Conservation (phyloP, 495 filamentous ascomycete genomes). For the Penicillium crystallinum region DNA sequence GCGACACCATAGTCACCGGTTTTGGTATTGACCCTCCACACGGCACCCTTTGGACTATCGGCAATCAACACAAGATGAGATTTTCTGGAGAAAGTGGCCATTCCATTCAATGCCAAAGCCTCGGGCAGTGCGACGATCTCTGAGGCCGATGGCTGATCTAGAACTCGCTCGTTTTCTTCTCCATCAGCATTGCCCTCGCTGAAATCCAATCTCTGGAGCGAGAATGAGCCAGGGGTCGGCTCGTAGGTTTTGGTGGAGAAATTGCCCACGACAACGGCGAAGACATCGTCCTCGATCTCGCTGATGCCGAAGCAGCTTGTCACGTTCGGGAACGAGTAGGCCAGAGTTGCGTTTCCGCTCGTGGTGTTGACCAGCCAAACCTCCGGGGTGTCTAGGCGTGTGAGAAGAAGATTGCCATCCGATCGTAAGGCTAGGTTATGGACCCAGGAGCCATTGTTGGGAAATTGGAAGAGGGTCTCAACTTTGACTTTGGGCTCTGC, state of each 20-base stretch:
- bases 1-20: conserved; percentile 29
- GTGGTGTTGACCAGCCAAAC: conserved; percentile 38
- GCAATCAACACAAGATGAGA: conserved; percentile 31
- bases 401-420: conserved; percentile 32
- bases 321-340: conserved; percentile 29
- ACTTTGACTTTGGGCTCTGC: conserved; percentile 14
- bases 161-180: not conserved
- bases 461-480: conserved; percentile 29
- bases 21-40: conserved; percentile 31
- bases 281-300: conserved; percentile 36
- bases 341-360: conserved; percentile 23
- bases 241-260: conserved; percentile 24
- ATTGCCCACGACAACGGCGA: conserved; percentile 38
- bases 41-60: conserved; percentile 31
- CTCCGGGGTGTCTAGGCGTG: conserved; percentile 30
- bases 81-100: conserved; percentile 24
- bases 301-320: conserved; percentile 39
- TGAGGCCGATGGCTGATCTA: conserved; percentile 2
- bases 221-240: conserved; percentile 30
- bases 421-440: conserved; percentile 34
- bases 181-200: not conserved
- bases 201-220: conserved; percentile 38
- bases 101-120: conserved; percentile 37
- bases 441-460: conserved; percentile 36
- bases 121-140: conserved; percentile 34